Percentiles rank a stretch among this genome's conserved stretches.
These are phyloP conservation scores for Mycosphaerella sp. DNA, from an alignment of 2,329 filamentous ascomycete species.

Conservation along the genomic window DNA sequence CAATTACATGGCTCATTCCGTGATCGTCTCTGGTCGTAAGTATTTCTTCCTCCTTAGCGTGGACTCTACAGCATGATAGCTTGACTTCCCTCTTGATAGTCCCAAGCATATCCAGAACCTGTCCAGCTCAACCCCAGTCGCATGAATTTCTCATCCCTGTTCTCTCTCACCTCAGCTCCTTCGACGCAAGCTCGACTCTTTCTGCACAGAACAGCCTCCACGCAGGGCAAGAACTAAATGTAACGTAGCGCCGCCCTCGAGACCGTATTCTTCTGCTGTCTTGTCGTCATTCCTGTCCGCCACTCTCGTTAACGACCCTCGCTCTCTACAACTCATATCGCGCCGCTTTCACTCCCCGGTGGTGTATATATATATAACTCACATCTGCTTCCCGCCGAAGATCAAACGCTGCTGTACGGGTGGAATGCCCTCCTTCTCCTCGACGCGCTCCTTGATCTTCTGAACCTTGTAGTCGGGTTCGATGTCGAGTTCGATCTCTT, in stretches of 20 bases:
- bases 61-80: no score
- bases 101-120: no score
- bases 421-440: constrained; percentile 98
- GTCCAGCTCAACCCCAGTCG: no score
- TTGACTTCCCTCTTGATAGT: no score
- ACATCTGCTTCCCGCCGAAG: constrained; percentile 98
- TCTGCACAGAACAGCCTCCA: constrained; percentile 51
- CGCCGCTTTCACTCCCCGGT: background rate
- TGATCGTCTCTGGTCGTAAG: no score
- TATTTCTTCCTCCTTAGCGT: no score
- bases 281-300: constrained; percentile 82
- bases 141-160: no score
- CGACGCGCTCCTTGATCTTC: constrained; percentile 97
- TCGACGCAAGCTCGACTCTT: background rate
- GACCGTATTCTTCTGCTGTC: constrained; percentile 80
- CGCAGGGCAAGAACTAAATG: constrained; percentile 92
- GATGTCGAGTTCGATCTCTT: constrained; percentile 98
- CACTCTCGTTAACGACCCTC: background rate
- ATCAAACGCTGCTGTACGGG: constrained; percentile 95
- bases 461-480: constrained; percentile 91
- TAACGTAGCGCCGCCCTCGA: constrained; percentile 86
- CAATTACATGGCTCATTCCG: no score
- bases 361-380: constrained; percentile 12
- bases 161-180: no score
- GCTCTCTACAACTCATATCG: no score